Conservation (phyloP, 2,329 filamentous ascomycete species). For the Verticillium albo-atrum region DNA sequence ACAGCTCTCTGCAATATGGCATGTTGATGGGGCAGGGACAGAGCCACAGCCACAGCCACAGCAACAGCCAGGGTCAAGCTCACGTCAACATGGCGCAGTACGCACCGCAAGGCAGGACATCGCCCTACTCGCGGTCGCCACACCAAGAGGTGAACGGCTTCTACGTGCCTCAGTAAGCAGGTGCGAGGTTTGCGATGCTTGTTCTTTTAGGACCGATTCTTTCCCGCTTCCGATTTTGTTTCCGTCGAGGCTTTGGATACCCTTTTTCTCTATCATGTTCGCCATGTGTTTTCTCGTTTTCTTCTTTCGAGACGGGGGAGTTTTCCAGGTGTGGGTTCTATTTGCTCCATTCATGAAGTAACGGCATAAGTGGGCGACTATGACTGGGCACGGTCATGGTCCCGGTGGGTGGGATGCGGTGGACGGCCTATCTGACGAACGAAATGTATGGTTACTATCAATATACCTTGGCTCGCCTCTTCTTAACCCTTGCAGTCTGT, state of each 20-base stretch:
- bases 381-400: neutral
- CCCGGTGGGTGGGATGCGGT: neutral
- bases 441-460: neutral
- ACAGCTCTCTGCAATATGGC: conserved; percentile 1
- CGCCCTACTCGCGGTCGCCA: conserved; percentile 37
- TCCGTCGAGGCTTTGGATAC: neutral
- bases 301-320: neutral
- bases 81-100: conserved; percentile 28
- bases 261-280: neutral
- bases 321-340: neutral
- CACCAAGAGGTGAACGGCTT: conserved; percentile 30
- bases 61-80: conserved; percentile 22
- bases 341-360: neutral
- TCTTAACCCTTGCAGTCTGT: neutral
- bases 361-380: neutral
- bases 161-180: conserved; percentile 19
- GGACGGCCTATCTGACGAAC: neutral
- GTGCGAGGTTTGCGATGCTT: neutral
- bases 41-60: conserved; percentile 17
- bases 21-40: conserved; percentile 16
- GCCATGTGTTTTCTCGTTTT: neutral
- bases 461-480: neutral
- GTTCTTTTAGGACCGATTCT: neutral
- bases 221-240: neutral
- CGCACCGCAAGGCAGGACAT: conserved; percentile 33